Evolutionary conservation across 1,284 basidiomycete genomes (phyloP), one percentile per base, ranked within the genome.

Genomic region (Austroboletus novae-zelandiae): DNA sequence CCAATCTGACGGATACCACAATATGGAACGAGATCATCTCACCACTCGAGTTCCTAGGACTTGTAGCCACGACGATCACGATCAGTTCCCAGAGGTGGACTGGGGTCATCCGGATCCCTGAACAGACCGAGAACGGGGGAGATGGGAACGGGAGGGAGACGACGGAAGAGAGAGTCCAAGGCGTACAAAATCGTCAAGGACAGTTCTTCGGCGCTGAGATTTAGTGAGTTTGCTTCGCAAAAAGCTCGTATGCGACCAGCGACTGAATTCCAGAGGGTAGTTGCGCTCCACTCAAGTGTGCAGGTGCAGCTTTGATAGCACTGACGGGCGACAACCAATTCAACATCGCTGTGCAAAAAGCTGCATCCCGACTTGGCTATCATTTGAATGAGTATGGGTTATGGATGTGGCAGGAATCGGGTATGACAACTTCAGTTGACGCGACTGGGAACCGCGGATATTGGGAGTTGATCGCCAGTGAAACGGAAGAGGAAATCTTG

Each of bases 341-440:
- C 58, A 68, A 68, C 36, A 59, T 67, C 34, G 63, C 74, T 41
- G 50, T 80, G 5, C 68, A 68, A 37, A 59, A 55, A n/a, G 66
- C 67, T 43, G 83, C 82, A 0, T 48, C 62, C 7, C 69, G 63
- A 41, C 55, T 72, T 15, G 77, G 74, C 9, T 57, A 81, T 57
- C 65, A 72, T 20, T 69, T 85, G 45, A 77, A 82, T 58, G 79
- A 81, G 53, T 76, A 73, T 55, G 83, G 83, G 9, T 59, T 85
- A 6, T 84, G 83, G 83, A 70, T 62, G 50, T 81, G 78, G 78
- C 67, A 14, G 30, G 48, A 17, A 5, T 44, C 27, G 20, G 13
- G 30, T 15, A 15, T 17, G 30, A 40, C 34, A 4, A 4, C 46
- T 9, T 10, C 37, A 1, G 27, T 11, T 20, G 55, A 54, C 14